phyloP scores from a whole-genome alignment of 2,329 filamentous ascomycete species.

The Aspergillus candidus region DNA sequence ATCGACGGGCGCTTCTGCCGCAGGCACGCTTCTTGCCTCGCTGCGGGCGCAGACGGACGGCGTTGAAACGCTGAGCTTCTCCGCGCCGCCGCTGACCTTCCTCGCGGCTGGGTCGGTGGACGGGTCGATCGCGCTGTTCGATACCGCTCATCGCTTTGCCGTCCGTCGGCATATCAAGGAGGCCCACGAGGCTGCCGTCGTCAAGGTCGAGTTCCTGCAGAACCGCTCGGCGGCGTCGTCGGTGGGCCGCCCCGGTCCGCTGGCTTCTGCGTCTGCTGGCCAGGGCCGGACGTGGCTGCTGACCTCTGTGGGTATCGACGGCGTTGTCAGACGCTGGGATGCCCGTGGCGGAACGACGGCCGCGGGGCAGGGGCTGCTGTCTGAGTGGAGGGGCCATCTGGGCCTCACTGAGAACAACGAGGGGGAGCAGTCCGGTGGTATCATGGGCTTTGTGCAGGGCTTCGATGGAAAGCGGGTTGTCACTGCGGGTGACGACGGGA shows the following conservation, averaged over 20 bases:
- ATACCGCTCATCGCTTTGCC: constrained; percentile 78
- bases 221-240: constrained; percentile 33
- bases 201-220: constrained; percentile 81
- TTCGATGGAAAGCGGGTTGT: constrained; percentile 69
- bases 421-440: constrained; percentile 76
- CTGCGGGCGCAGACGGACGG: constrained; percentile 72
- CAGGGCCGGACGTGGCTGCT: constrained; percentile 59
- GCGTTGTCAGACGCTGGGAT: constrained; percentile 86
- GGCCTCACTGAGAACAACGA: constrained; percentile 41
- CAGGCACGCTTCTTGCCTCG: constrained; percentile 71
- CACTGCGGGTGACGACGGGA: constrained; percentile 80
- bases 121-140: constrained; percentile 73
- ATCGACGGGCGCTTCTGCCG: constrained; percentile 38
- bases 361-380: constrained; percentile 63
- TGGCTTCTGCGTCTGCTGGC: constrained; percentile 21
- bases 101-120: constrained; percentile 60
- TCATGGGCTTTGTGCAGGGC: constrained; percentile 82
- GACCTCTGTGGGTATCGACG: constrained; percentile 87
- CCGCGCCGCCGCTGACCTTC: constrained; percentile 54
- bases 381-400: constrained; percentile 82
- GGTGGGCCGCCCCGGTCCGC: constrained; percentile 19
- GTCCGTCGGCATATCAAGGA: constrained; percentile 75
- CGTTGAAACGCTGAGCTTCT: constrained; percentile 68
- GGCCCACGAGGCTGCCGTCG: constrained; percentile 81
- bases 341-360: constrained; percentile 60